Conservation (phyloP, 371 early-diverging fungal species). For the Funneliformis caledonium region DNA sequence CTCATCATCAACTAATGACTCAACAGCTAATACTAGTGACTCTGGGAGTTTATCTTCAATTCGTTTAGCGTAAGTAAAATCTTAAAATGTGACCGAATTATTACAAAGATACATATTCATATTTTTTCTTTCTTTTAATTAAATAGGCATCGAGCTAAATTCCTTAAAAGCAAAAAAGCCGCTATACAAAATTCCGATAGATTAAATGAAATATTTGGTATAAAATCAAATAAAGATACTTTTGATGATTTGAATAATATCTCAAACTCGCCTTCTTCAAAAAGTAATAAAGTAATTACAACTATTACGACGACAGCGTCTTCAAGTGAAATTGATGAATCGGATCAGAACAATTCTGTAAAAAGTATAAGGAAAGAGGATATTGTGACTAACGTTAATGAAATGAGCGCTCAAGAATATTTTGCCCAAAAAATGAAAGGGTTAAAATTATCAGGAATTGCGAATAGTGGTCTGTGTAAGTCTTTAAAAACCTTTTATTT, state of each 20-base stretch:
- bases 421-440: slow-evolving; percentile 14
- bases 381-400: slow-evolving; percentile 15
- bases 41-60: neutral
- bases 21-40: neutral
- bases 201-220: slow-evolving; percentile 26
- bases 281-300: neutral
- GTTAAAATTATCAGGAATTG: slow-evolving; percentile 1
- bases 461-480: neutral
- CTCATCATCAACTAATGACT: neutral
- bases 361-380: neutral
- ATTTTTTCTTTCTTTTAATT: neutral
- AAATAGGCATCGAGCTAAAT: slow-evolving; percentile 35
- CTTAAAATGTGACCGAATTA: neutral
- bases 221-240: neutral
- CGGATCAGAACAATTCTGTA: neutral
- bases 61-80: slow-evolving; percentile 24
- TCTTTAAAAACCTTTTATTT: neutral
- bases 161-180: slow-evolving; percentile 20
- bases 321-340: neutral
- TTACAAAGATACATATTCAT: neutral
- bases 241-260: neutral
- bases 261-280: neutral
- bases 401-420: slow-evolving; percentile 6
- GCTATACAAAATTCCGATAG: slow-evolving; percentile 5
- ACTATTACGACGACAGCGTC: neutral